Conservation (phyloP, 1,284 basidiomycete genomes). For the Meira miltonrushii region DNA sequence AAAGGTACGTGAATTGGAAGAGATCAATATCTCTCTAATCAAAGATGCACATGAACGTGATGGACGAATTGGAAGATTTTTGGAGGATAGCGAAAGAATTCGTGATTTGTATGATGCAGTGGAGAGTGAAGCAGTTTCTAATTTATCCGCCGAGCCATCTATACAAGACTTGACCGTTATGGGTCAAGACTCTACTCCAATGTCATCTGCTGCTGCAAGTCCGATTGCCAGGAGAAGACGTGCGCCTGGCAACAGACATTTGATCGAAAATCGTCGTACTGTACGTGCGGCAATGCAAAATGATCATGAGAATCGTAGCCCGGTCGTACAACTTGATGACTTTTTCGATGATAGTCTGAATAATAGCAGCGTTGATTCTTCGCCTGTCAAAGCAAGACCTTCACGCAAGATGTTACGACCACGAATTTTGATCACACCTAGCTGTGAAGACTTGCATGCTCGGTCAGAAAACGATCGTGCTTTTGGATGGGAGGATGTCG, state of each 20-base stretch:
- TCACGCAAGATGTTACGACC: constrained; percentile 14
- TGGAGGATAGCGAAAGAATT: constrained; percentile 41
- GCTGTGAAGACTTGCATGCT: constrained; percentile 36
- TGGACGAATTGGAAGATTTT: constrained; percentile 30
- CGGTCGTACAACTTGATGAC: background rate
- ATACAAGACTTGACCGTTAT: background rate
- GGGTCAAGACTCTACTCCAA: background rate
- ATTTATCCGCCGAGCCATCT: background rate
- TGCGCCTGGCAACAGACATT: constrained; percentile 38
- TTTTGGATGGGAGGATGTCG: constrained; percentile 16
- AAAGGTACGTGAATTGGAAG: constrained; percentile 44
- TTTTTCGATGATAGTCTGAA: background rate
- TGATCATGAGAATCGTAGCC: background rate
- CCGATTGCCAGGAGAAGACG: constrained; percentile 9
- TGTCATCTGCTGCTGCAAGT: constrained; percentile 1
- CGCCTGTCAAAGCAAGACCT: constrained; percentile 14
- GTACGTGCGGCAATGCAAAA: constrained; percentile 26
- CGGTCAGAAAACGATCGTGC: constrained; percentile 23
- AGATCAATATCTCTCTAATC: constrained; percentile 35
- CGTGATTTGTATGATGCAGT: constrained; percentile 36
- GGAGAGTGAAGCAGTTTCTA: constrained; percentile 13
- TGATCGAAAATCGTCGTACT: constrained; percentile 35
- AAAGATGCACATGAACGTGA: constrained; percentile 32
- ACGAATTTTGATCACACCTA: constrained; percentile 42
- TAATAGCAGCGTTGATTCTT: constrained; percentile 15